Base-by-base conservation (phyloP, 2,329 filamentous ascomycete genomes). In the Penicillium sp. region DNA sequence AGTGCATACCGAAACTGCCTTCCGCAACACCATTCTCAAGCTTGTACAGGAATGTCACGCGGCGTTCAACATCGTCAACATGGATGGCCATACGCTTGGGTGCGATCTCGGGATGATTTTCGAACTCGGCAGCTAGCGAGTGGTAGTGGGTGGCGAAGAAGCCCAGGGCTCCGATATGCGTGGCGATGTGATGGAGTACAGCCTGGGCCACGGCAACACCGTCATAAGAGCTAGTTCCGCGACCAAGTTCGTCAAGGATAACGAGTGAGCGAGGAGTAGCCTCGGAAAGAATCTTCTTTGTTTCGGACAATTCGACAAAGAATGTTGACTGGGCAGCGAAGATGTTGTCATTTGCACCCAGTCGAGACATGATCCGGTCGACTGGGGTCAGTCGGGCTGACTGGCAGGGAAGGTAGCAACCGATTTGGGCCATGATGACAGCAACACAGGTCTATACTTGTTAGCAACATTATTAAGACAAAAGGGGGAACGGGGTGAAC, bases 141-240 rank as follows among this genome's bases (percentile, higher is more conserved):
- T 97, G 94, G 74, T 99, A 99, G 69, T 99, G 94, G 0, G 94
- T 99, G 0, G 94, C 94, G 67, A 99, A 99, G 83, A 96, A 97
- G 35, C 94, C 94, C 3, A 96, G 78, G 50, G 93, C 96, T 49
- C 94, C 94, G 50, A 97, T 89, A 66, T 97, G 91, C 4, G 90
- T 90, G 8, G 93, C 92, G 16, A 97, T 85, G 65, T 99, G 93
- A 70, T 99, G 94, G n/a, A 99, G 83, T 0, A 99, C 94, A 1
- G 94, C 91, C 73, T 99, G 93, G 0, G 94, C 94, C 3, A 99
- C 94, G 0, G 94, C 93, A 1, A 99, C 91, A 62, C 94, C 94
- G 65, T 99, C 94, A 71, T 97, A 97, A 31, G 90, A 96, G 57
- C 88, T 92, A 0, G 94, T 99, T 50, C 94, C 94, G 60, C 94